Percentiles rank a stretch among this genome's conserved stretches.
phyloP scores from a whole-genome alignment of 2,329 filamentous ascomycete species.

The Cladosporium sp. region DNA sequence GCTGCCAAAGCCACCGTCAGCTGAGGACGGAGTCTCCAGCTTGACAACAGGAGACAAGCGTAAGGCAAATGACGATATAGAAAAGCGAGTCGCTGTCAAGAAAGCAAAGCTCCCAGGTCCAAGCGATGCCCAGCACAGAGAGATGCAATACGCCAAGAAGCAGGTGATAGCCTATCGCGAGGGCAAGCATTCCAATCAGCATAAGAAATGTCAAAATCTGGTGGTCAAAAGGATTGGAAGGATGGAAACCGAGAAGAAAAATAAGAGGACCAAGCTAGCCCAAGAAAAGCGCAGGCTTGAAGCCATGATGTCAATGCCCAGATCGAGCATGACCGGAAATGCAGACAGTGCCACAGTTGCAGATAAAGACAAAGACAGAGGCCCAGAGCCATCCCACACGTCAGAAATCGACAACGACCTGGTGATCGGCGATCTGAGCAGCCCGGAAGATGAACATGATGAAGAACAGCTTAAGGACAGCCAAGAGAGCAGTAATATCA shows the following conservation, averaged over 20 bases:
- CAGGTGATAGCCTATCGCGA: background rate
- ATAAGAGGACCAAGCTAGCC: background rate
- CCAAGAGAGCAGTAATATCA: background rate
- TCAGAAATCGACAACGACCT: no score
- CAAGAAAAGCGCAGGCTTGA: background rate
- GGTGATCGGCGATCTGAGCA: background rate
- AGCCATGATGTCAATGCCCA: background rate
- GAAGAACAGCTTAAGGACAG: no score
- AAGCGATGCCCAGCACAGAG: background rate
- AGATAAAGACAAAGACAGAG: no score
- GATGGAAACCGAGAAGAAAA: no score
- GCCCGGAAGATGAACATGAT: background rate
- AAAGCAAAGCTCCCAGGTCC: background rate
- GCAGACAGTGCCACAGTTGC: no score
- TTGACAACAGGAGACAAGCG: background rate
- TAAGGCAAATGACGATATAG: background rate
- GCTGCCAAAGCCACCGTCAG: background rate
- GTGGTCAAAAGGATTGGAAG: background rate
- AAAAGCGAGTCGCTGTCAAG: background rate
- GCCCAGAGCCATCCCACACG: no score
- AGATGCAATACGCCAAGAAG: background rate
- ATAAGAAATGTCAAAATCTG: background rate
- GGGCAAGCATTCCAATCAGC: background rate
- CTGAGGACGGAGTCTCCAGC: no score
- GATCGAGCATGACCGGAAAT: no score